These are phyloP conservation scores for Mycena alexandri DNA, from an alignment of 768 basidiomycete species.

Conservation along the genomic window DNA sequence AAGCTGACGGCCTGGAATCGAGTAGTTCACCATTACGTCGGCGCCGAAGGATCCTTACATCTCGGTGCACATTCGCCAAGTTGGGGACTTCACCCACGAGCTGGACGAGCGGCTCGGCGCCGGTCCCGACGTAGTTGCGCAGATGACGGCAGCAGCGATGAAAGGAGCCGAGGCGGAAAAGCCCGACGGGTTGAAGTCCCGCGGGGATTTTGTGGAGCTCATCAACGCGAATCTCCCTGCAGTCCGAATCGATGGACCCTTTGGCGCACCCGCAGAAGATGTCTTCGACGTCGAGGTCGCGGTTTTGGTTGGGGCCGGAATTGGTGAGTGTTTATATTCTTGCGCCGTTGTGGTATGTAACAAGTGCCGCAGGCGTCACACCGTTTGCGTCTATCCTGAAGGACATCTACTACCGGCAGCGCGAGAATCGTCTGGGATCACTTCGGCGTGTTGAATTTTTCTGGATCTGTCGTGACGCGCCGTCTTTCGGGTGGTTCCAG, in stretches of 20 bases:
- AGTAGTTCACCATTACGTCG: conserved; percentile 92
- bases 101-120: conserved; percentile 90
- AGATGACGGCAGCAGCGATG: conserved; percentile 83
- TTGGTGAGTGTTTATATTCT: conserved; percentile 63
- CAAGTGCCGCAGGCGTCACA: conserved; percentile 4
- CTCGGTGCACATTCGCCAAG: conserved; percentile 93
- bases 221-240: conserved; percentile 65
- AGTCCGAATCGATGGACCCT: conserved; percentile 90
- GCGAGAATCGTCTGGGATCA: conserved; percentile 77
- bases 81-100: conserved; percentile 87
- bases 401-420: conserved; percentile 73
- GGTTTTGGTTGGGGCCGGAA: conserved; percentile 91
- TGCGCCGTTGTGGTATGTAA: background rate
- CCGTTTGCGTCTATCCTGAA: conserved; percentile 91
- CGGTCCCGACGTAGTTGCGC: conserved; percentile 80
- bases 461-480: conserved; percentile 92
- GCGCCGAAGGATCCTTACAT: conserved; percentile 95
- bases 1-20: background rate
- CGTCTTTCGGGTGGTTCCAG: conserved; percentile 97
- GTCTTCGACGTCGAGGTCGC: conserved; percentile 89
- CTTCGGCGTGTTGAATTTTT: conserved; percentile 94
- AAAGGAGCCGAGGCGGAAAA: conserved; percentile 77
- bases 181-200: conserved; percentile 54
- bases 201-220: conserved; percentile 87
- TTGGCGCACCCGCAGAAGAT: conserved; percentile 93